A percentile compares a stretch with the other conserved stretches of the same genome.
Evolutionary conservation across 805 yeast species (phyloP).

Genomic region (Lachancea nothofagi): DNA sequence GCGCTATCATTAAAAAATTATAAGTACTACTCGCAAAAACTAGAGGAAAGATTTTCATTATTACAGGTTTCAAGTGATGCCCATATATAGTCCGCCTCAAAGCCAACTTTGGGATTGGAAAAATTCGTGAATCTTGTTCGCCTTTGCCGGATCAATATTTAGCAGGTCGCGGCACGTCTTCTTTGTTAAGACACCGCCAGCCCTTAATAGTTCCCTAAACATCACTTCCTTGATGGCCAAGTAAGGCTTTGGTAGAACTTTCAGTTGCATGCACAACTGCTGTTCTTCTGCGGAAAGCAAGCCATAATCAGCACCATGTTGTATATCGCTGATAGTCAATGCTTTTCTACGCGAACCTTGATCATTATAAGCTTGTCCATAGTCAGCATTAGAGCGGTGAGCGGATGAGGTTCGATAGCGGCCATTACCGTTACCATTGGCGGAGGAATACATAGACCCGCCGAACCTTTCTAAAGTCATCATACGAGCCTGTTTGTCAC

Average conservation of each 20-base stretch:
- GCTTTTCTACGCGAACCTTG: constrained; percentile 37
- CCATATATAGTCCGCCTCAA: constrained; percentile 14
- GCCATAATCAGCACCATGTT: constrained; percentile 76
- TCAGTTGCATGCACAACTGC: constrained; percentile 71
- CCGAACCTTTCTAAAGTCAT: constrained; percentile 56
- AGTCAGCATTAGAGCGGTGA: constrained; percentile 26
- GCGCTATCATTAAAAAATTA: constrained; percentile 31
- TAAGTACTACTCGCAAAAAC: constrained; percentile 11
- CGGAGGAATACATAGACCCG: constrained; percentile 23
- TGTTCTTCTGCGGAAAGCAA: constrained; percentile 84
- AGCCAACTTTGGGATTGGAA: constrained; percentile 91
- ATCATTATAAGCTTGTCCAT: constrained; percentile 24
- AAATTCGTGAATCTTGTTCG: constrained; percentile 85
- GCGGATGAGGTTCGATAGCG: constrained; percentile 28
- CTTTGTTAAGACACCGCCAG: constrained; percentile 78
- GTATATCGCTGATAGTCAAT: constrained; percentile 57
- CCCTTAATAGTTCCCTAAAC: constrained; percentile 78
- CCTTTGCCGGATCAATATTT: constrained; percentile 81
- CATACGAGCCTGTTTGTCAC: constrained; percentile 69
- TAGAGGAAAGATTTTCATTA: too few relatives aligned
- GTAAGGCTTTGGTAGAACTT: constrained; percentile 90
- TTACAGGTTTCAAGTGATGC: background rate
- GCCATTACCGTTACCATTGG: constrained; percentile 19
- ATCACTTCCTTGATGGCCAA: constrained; percentile 85
- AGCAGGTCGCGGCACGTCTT: constrained; percentile 79